These are phyloP conservation scores for Hypsizygus marmoreus DNA, from an alignment of 768 basidiomycete genomes.

Conservation along the genomic window DNA sequence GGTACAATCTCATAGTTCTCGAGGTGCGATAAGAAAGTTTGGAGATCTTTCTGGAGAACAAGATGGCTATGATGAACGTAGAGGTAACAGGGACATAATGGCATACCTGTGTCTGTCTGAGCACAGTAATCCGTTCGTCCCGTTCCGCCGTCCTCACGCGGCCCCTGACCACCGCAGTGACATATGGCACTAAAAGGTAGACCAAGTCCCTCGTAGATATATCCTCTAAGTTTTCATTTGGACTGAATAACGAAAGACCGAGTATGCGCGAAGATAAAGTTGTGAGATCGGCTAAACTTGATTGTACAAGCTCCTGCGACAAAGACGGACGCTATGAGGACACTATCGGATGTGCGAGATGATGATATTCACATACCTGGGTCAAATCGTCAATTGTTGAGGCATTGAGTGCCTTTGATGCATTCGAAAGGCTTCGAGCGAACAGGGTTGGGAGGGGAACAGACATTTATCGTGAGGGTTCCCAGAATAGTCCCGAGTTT, in stretches of 20 bases:
- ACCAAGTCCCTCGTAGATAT: conserved; percentile 75
- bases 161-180: conserved; percentile 64
- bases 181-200: conserved; percentile 75
- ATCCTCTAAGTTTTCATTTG: conserved; percentile 83
- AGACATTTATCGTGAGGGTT: conserved; percentile 21
- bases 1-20: conserved; percentile 71
- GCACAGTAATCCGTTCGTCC: conserved; percentile 54
- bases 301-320: conserved; percentile 57
- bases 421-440: conserved; percentile 32
- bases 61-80: conserved; percentile 17
- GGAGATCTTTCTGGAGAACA: conserved; percentile 45
- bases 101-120: conserved; percentile 63
- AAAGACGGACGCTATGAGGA: no score
- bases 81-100: conserved; percentile 8
- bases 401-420: conserved; percentile 39
- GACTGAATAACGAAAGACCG: conserved; percentile 73
- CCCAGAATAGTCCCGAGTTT: no score
- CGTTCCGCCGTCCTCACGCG: conserved; percentile 57
- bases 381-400: conserved; percentile 45
- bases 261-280: conserved; percentile 54
- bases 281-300: conserved; percentile 57
- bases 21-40: conserved; percentile 48
- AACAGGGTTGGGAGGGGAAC: conserved; percentile 42
- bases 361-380: no score
- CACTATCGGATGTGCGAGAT: no score